Conservation (phyloP, 78 protist species). For the Polysphondylium violaceum region DNA sequence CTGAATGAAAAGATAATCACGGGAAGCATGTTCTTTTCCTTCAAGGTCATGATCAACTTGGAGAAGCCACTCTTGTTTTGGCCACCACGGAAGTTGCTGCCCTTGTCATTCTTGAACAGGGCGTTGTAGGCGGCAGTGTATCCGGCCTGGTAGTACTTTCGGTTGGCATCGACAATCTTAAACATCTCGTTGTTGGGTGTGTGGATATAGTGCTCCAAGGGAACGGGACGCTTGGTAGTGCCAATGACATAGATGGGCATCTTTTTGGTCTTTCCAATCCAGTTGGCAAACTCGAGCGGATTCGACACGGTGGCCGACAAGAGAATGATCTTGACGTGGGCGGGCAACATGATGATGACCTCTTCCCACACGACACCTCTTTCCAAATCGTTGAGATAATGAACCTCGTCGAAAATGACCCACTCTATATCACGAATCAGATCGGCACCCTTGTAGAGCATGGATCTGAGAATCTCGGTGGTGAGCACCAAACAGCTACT, state of each 20-base stretch:
- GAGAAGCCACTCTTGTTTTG: conserved; percentile 66
- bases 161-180: conserved; percentile 62
- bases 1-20: conserved; percentile 91
- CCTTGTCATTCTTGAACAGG: conserved; percentile 3
- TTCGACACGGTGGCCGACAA: conserved; percentile 98
- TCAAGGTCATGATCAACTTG: conserved; percentile 52
- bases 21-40: conserved; percentile 83
- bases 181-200: conserved; percentile 54
- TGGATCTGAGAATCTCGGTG: conserved; percentile 95
- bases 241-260: conserved; percentile 84
- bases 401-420: conserved; percentile 98
- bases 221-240: conserved; percentile 94
- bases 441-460: conserved; percentile 95
- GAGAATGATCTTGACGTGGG: conserved; percentile 86
- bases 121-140: conserved; percentile 34
- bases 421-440: conserved; percentile 93
- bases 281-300: conserved; percentile 94
- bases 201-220: conserved; percentile 92
- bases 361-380: conserved; percentile 99
- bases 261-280: conserved; percentile 94
- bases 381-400: conserved; percentile 88
- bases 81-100: neutral
- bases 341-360: conserved; percentile 94
- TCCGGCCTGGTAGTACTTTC: conserved; percentile 39
- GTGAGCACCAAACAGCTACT: conserved; percentile 97